Conservation (phyloP, 306 rosid species). For the Dryas octopetala region DNA sequence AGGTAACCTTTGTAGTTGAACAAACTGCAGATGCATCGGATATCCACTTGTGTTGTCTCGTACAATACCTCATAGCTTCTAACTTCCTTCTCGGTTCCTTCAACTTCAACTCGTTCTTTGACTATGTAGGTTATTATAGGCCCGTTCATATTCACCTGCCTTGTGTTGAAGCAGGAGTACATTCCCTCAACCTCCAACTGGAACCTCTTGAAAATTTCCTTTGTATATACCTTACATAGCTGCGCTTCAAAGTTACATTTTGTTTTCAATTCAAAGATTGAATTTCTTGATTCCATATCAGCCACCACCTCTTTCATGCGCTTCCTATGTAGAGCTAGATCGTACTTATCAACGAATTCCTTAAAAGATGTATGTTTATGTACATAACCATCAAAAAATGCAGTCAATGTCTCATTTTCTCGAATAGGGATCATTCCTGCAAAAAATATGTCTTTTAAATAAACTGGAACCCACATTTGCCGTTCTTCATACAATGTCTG, state of each 20-base stretch:
- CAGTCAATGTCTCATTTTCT: slow-evolving; percentile 42
- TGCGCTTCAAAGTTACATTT: slow-evolving; percentile 61
- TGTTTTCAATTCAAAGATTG: slow-evolving; percentile 45
- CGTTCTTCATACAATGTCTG: slow-evolving; percentile 56
- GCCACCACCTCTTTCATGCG: slow-evolving; percentile 57
- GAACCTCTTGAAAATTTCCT: slow-evolving; percentile 54
- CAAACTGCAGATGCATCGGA: slow-evolving; percentile 81
- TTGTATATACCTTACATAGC: slow-evolving; percentile 60
- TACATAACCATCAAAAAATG: slow-evolving; percentile 73
- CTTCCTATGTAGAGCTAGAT: slow-evolving; percentile 70
- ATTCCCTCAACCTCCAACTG: slow-evolving; percentile 75
- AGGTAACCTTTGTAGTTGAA: slow-evolving; percentile 76
- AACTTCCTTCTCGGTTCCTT: slow-evolving; percentile 53
- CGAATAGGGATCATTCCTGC: slow-evolving; percentile 62
- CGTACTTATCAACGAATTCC: slow-evolving; percentile 74
- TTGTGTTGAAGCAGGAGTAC: slow-evolving; percentile 72
- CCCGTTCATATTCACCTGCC: slow-evolving; percentile 61
- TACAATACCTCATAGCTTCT: slow-evolving; percentile 58
- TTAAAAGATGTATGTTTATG: slow-evolving; percentile 74
- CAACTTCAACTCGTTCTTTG: slow-evolving; percentile 64
- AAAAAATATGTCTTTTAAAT: slow-evolving; percentile 59
- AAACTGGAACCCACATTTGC: slow-evolving; percentile 67
- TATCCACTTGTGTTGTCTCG: slow-evolving; percentile 56
- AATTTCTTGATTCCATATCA: slow-evolving; percentile 51
- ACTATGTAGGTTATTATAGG: slow-evolving; percentile 65